Evolutionary conservation across 225 moss, liverwort and hornwort species (phyloP), one percentile per base, ranked within the genome.

Genomic region (Polytrichum commune): DNA sequence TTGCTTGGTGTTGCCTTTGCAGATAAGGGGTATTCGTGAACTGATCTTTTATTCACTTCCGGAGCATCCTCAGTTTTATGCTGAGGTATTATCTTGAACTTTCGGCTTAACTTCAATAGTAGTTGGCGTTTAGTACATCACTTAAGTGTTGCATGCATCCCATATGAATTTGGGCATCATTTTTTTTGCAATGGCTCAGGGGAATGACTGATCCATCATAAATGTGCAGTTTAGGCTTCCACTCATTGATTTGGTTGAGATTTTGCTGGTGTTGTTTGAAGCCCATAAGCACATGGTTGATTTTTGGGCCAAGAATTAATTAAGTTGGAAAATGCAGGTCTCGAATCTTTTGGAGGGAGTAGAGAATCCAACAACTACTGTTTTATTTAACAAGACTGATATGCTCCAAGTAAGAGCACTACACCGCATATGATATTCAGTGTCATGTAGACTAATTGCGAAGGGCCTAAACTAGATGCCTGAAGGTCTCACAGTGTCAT

Each of bases 1-100:
- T 63, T 63, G 9, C 22, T 73, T 76, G 29, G 26, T 79, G 55
- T 27, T 76, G 55, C 64, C 62, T 38, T 46, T 78, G 73, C 84
- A 93, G 94, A 87, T 98, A 56, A 84, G 95, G 65, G 95, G 95
- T 55, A 95, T 93, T 58, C 87, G 82, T 32, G 90, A 93, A 57
- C 82, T 93, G 53, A 89, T 95, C 73, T 95, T 95, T 69, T 95
- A 95, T 74, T 89, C 93, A 58, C 86, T 93, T 66, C 95, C 95
- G 10, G 92, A 98, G 64, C 90, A 93, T 73, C 84, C 90, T 1
- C 87, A 95, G 62, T 98, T 92, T 69, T 98, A 93, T 73, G 55
- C 78, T 30, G 90, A 98, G 97, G 97, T 91, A 77, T 19, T 5
- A 54, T 7, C 7, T 29, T 55, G 53, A 19, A 55, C 53, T 18